Base-by-base conservation (phyloP, 805 yeast genomes). In the Nakazawaea ishiwadae region DNA sequence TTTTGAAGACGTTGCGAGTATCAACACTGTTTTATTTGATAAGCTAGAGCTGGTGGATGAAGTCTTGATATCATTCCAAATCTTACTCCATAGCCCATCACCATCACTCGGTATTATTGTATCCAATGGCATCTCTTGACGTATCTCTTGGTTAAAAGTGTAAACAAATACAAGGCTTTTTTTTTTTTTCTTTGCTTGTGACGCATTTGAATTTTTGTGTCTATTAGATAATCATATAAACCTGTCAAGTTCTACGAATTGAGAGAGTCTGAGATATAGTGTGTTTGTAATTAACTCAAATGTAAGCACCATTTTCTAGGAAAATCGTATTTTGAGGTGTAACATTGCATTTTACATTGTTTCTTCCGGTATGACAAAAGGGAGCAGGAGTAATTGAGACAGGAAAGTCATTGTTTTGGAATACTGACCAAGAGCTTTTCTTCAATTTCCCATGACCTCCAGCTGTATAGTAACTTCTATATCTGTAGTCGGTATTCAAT, bases 301-400 rank as follows among this genome's bases (percentile, higher is more conserved):
- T 26, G 17, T 10, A 34, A 7, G 38, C 43, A 7, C 43, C 43
- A 14, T 40, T 40, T 20, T 34, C 35, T 23, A 40, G 15, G 18
- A 34, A 32, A 9, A 40, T 29, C 7, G 20, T 26, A 12, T 33
- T 24, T 5, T 16, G 19, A 5, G 43, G 44, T 4, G 44, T 27
- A 4, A 15, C 10, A 7, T 29, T 23, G 17, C 44, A 40, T 4
- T 14, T 10, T 6, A 24, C 30, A 8, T 27, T 40, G 5, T 11
- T 19, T 2, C 21, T 24, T 12, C 44, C 44, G 14, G 39, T 40
- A n/a, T 29, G 31, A 31, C 44, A 40, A 17, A 35, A 30, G 12
- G 44, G 44, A 4, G 44, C 44, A 14, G 44, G 44, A 3, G 36
- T 24, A n/a, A 31, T 16, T 16, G 29, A 12, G 5, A 40, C 21